Evolutionary conservation across 169 alveolate genomes (phyloP), one percentile per base, ranked within the genome.

Genomic region (Nephromyces sp.): DNA sequence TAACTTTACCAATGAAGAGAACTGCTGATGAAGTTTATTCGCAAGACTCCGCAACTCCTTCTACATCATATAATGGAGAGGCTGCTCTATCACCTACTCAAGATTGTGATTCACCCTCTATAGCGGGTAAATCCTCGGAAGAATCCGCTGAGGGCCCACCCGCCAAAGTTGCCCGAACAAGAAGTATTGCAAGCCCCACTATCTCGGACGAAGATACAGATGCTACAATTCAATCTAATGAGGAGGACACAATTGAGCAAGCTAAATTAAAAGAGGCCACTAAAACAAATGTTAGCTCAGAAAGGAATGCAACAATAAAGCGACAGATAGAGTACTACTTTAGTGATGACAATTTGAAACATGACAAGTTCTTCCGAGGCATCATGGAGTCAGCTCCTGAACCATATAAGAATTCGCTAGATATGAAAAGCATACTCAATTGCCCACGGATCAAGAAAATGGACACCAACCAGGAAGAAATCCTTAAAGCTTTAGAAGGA

Each of bases 251-350:
- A n/a, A n/a, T n/a, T n/a, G n/a, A n/a, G n/a, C n/a, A n/a, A n/a
- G n/a, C n/a, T n/a, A n/a, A 15, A n/a, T 15, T 43, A 15, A n/a
- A 43, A 15, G 57, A 15, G 15, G 57, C 57, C 15, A n/a, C 57
- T n/a, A 43, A 15, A 15, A 15, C 57, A 15, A 43, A 43, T 43
- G 57, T 15, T 15, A n/a, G n/a, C n/a, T 43, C 57, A 15, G 15
- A 15, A 43, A 15, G 15, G n/a, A 15, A 43, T 43, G 57, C 57
- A n/a, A 43, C n/a, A 15, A 15, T 43, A 15, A 15, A n/a, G 25
- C 51, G 72, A 21, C 84, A 79, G 67, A 65, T 79, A 0, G 84
- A 79, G 64, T 79, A 79, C 27, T 79, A 79, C 63, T 76, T 79
- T 35, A 71, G 82, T 32, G 84, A 79, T 63, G 81, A 79, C 33